These are phyloP conservation scores for Sisymbrium irio DNA, from an alignment of 345 rosid species.

Conservation along the genomic window DNA sequence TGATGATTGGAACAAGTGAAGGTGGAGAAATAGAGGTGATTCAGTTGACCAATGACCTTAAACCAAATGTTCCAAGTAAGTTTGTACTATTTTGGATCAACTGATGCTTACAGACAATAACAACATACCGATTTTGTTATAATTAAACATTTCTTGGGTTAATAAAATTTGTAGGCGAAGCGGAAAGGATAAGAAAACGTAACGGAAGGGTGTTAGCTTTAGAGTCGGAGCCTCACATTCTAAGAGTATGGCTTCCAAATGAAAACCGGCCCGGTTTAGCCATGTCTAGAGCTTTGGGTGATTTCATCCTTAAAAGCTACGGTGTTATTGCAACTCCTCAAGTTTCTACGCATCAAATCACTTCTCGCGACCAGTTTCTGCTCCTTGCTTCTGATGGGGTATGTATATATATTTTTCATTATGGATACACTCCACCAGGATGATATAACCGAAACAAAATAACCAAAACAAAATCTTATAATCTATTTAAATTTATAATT, in stretches of 20 bases:
- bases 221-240: conserved; percentile 68
- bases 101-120: neutral
- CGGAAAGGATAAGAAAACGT: conserved; percentile 67
- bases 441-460: neutral
- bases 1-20: conserved; percentile 53
- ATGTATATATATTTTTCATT: neutral
- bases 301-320: conserved; percentile 61
- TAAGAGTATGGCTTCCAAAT: conserved; percentile 82
- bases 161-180: conserved; percentile 54
- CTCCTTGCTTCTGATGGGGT: conserved; percentile 91
- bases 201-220: conserved; percentile 71
- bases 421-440: neutral
- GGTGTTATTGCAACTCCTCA: conserved; percentile 78
- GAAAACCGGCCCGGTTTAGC: conserved; percentile 88
- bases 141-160: conserved; percentile 9
- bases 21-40: conserved; percentile 43
- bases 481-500: neutral
- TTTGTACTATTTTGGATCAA: neutral
- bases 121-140: neutral
- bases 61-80: conserved; percentile 78
- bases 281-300: conserved; percentile 93
- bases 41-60: conserved; percentile 74
- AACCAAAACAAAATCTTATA: too few species aligned
- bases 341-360: conserved; percentile 52
- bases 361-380: conserved; percentile 52